Evolutionary conservation across 257 asterid genomes (phyloP).

Genomic region (Sherardia arvensis): DNA sequence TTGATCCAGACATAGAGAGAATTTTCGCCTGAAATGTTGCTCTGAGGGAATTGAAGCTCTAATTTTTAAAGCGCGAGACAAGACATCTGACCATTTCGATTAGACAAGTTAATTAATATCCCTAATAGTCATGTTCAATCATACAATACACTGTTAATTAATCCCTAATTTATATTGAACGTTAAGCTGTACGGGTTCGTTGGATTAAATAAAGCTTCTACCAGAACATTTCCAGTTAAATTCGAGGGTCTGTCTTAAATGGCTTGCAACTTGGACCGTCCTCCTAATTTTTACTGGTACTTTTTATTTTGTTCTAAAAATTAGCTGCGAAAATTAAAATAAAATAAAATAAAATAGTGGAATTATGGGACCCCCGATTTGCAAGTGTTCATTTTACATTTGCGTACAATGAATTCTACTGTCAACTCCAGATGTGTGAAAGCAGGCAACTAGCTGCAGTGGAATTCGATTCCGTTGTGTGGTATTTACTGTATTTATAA

Average conservation of each 20-base stretch:
- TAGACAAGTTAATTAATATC: too few species aligned
- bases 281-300: neutral
- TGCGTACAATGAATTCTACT: neutral
- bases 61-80: too few species aligned
- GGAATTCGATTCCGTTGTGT: neutral
- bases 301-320: neutral
- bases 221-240: neutral
- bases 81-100: too few species aligned
- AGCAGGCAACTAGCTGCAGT: neutral
- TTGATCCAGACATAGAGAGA: too few species aligned
- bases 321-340: neutral
- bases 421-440: neutral
- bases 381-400: neutral
- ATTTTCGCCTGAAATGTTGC: too few species aligned
- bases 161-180: too few species aligned
- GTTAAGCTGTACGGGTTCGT: conserved; percentile 1
- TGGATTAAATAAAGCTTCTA: neutral
- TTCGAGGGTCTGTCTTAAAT: neutral
- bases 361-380: neutral
- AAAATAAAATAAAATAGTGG: neutral
- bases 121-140: too few species aligned
- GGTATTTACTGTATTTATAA: neutral
- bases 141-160: too few species aligned
- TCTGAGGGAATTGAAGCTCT: too few species aligned
- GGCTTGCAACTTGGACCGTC: neutral